These are phyloP conservation scores for Ramaria rubella DNA, from an alignment of 768 basidiomycete genomes.

Conservation along the genomic window DNA sequence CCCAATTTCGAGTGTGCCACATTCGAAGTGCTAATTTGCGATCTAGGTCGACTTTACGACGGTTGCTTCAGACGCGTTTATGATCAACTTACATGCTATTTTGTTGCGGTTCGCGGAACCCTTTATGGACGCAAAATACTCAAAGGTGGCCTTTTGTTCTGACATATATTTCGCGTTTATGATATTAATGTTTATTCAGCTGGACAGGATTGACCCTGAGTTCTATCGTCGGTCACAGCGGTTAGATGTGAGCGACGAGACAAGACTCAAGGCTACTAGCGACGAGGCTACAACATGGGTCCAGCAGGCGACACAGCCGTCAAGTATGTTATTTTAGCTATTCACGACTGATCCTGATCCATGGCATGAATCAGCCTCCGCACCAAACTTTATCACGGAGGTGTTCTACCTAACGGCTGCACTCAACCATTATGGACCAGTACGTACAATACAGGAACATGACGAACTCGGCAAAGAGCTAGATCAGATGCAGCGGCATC, in stretches of 20 bases:
- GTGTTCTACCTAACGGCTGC: constrained; percentile 87
- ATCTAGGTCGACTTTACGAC: constrained; percentile 72
- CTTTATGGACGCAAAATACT: constrained; percentile 86
- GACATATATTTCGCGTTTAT: not conserved
- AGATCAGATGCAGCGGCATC: constrained; percentile 69
- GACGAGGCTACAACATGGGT: constrained; percentile 79
- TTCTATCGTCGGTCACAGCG: constrained; percentile 71
- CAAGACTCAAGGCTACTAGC: constrained; percentile 86
- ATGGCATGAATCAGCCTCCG: constrained; percentile 34
- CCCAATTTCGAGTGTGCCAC: not conserved
- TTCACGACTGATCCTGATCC: not conserved
- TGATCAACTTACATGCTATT: constrained; percentile 84
- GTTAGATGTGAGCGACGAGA: constrained; percentile 80
- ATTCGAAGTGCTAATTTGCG: not conserved
- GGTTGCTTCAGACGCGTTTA: constrained; percentile 86
- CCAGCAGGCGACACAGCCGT: constrained; percentile 29
- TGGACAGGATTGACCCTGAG: constrained; percentile 83
- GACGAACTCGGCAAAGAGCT: constrained; percentile 67
- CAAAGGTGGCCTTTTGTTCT: constrained; percentile 50
- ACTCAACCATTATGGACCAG: constrained; percentile 83
- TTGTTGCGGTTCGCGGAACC: constrained; percentile 85
- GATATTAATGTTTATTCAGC: constrained; percentile 36
- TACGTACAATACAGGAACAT: constrained; percentile 72
- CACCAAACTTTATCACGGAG: constrained; percentile 91
- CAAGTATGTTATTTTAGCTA: not conserved